phyloP scores from a whole-genome alignment of 768 basidiomycete genomes.

The Butyriboletus loyo region DNA sequence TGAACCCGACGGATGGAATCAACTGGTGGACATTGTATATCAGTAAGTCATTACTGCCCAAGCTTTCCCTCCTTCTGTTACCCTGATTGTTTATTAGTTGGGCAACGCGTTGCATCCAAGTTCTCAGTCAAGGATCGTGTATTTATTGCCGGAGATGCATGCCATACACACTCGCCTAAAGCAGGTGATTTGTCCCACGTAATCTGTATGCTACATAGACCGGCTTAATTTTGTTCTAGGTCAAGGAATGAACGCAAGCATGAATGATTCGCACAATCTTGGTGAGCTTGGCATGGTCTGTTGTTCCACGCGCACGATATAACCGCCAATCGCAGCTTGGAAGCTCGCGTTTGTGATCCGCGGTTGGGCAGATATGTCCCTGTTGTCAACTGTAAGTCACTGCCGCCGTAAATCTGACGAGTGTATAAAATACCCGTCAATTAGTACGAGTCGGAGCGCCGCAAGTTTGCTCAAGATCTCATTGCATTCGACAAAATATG shows the following conservation, averaged over 20 bases:
- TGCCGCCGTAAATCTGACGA: neutral
- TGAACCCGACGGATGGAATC: conserved; percentile 32
- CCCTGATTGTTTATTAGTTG: conserved; percentile 35
- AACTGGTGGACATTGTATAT: conserved; percentile 52
- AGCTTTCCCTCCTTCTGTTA: neutral
- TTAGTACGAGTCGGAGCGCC: conserved; percentile 53
- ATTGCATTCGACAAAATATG: conserved; percentile 53
- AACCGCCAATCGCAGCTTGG: conserved; percentile 37
- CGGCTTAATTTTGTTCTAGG: conserved; percentile 33
- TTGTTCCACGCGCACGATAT: neutral
- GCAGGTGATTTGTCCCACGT: conserved; percentile 30
- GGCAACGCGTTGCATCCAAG: conserved; percentile 53
- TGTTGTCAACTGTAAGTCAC: conserved; percentile 44
- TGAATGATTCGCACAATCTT: conserved; percentile 55
- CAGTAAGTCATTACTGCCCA: conserved; percentile 32
- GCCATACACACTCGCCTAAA: conserved; percentile 44
- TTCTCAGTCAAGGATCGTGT: conserved; percentile 47
- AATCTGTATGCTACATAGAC: neutral
- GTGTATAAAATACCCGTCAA: neutral
- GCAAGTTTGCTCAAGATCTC: conserved; percentile 51
- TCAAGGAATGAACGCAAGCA: conserved; percentile 53
- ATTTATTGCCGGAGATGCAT: conserved; percentile 58
- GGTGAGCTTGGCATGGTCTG: conserved; percentile 21
- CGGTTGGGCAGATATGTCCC: conserved; percentile 43
- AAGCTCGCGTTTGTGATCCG: conserved; percentile 50